These are phyloP conservation scores for Austroboletus novae-zelandiae DNA, from an alignment of 1,284 basidiomycete species.

Conservation along the genomic window DNA sequence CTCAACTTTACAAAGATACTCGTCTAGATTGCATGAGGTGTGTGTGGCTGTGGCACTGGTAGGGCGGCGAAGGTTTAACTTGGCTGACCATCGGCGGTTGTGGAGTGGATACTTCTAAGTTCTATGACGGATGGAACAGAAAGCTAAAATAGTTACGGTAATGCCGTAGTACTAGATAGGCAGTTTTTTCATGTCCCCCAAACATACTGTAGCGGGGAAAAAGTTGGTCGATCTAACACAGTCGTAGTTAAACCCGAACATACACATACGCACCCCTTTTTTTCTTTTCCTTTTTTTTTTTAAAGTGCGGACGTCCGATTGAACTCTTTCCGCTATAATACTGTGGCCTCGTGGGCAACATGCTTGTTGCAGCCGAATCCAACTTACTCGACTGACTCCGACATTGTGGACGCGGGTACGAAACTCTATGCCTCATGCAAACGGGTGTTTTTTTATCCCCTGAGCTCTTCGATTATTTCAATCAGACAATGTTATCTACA, in stretches of 20 bases:
- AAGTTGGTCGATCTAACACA: background rate
- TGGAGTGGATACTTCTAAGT: no score
- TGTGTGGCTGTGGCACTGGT: background rate
- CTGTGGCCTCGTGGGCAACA: constrained; percentile 16
- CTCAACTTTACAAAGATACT: constrained; percentile 10
- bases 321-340: no score
- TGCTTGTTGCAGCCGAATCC: constrained; percentile 6
- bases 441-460: background rate
- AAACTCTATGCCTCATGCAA: constrained; percentile 19
- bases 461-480: background rate
- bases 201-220: no score
- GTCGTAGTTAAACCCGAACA: no score
- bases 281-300: no score
- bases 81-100: no score
- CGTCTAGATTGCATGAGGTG: background rate
- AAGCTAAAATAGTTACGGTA: background rate
- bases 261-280: no score
- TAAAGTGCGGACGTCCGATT: no score
- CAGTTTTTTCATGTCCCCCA: background rate
- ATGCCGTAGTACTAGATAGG: background rate
- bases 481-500: no score
- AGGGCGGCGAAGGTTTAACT: no score
- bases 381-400: background rate
- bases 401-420: constrained; percentile 3
- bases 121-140: background rate